phyloP scores from a whole-genome alignment of 2,329 filamentous ascomycete species.

The Volutella citrinella region DNA sequence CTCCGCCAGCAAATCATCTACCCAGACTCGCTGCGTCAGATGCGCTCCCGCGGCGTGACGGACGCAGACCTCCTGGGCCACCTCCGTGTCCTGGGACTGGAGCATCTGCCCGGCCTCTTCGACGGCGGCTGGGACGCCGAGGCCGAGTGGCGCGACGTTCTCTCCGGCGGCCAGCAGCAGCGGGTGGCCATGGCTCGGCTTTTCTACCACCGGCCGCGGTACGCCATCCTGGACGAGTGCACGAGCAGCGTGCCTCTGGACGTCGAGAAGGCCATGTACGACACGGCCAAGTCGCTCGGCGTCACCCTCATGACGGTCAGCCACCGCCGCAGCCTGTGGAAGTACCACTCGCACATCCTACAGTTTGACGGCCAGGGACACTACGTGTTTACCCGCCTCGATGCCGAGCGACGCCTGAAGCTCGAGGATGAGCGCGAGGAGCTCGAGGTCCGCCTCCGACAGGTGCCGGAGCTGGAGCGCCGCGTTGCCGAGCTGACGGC shows the following conservation, averaged over 20 bases:
- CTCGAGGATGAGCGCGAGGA: conserved; percentile 98
- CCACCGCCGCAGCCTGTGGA: conserved; percentile 89
- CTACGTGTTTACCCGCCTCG: conserved; percentile 84
- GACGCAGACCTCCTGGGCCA: conserved; percentile 78
- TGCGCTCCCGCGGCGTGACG: conserved; percentile 79
- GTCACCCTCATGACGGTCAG: conserved; percentile 97
- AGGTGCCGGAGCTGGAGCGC: conserved; percentile 84
- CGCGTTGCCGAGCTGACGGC: conserved; percentile 74
- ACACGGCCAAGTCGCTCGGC: conserved; percentile 84
- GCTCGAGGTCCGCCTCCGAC: conserved; percentile 77
- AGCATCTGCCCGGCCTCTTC: conserved; percentile 75
- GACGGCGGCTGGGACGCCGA: conserved; percentile 84
- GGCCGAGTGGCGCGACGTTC: conserved; percentile 93
- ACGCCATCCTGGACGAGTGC: conserved; percentile 96
- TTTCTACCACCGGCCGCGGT: conserved; percentile 89
- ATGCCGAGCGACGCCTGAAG: conserved; percentile 79
- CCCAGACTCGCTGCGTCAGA: conserved; percentile 82
- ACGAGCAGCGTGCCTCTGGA: conserved; percentile 94
- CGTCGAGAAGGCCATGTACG: conserved; percentile 94
- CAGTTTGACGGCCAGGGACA: conserved; percentile 96
- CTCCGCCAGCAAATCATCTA: conserved; percentile 98
- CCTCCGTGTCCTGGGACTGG: conserved; percentile 76
- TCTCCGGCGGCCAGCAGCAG: conserved; percentile 91
- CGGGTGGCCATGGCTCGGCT: conserved; percentile 92
- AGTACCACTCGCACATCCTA: conserved; percentile 90